Conservation (phyloP, 164 flowering plant genomes). For the Kalanchoe fedtschenkoi region DNA sequence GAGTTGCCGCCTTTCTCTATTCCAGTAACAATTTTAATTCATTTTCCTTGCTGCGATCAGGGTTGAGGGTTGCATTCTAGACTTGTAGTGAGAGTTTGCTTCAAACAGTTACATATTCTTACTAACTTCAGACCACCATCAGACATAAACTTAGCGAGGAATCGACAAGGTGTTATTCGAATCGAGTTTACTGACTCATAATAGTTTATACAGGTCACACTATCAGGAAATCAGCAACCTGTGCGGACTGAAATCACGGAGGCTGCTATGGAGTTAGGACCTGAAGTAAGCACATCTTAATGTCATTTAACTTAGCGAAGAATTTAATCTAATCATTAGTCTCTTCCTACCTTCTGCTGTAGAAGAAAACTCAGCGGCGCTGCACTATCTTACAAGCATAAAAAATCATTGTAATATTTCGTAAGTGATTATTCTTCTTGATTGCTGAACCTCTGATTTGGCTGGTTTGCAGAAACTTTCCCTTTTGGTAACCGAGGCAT, state of each 20-base stretch:
- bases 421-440: background rate
- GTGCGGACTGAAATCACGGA: conserved; percentile 90
- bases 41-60: background rate
- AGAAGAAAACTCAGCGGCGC: background rate
- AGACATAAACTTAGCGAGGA: no score
- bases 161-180: no score
- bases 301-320: background rate
- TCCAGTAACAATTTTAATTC: background rate
- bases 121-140: no score
- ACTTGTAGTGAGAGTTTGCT: no score
- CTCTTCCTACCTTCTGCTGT: background rate
- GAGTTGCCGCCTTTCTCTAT: background rate
- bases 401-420: no score
- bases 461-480: conserved; percentile 56
- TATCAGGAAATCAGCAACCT: conserved; percentile 95
- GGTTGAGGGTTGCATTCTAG: no score
- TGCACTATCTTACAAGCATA: no score
- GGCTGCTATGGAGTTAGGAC: conserved; percentile 92
- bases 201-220: conserved; percentile 53
- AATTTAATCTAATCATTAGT: background rate
- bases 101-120: no score
- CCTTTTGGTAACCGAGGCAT: conserved; percentile 73
- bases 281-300: conserved; percentile 54
- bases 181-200: background rate
- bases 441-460: background rate